Percentiles rank a stretch among this genome's conserved stretches.
Conservation (phyloP, 768 basidiomycete genomes). For the Ramaria sp. region DNA sequence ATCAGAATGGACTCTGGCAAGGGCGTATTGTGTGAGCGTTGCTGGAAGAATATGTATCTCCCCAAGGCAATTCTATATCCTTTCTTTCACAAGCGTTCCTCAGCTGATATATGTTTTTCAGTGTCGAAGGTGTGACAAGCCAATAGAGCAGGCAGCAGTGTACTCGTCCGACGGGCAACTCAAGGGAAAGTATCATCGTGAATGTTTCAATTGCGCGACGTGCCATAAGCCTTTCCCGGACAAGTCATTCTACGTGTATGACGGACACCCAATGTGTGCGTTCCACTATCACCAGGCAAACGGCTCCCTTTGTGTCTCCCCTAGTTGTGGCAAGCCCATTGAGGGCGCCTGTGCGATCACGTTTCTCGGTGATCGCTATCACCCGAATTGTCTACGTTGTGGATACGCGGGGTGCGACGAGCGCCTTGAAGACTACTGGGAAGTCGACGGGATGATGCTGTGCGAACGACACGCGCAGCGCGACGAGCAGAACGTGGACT, state of each 20-base stretch:
- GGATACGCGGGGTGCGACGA: constrained; percentile 30
- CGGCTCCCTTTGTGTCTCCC: constrained; percentile 73
- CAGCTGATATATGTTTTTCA: constrained; percentile 17
- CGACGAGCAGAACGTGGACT: background rate
- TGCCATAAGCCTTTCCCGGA: constrained; percentile 90
- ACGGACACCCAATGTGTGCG: constrained; percentile 82
- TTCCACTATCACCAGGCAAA: constrained; percentile 93
- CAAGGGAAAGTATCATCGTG: constrained; percentile 89
- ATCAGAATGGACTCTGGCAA: constrained; percentile 59
- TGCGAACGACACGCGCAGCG: constrained; percentile 67
- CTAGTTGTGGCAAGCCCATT: constrained; percentile 75
- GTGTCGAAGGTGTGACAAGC: constrained; percentile 80
- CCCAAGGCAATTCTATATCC: constrained; percentile 55
- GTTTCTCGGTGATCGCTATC: constrained; percentile 69
- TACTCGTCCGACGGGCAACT: constrained; percentile 88
- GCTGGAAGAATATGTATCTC: constrained; percentile 95
- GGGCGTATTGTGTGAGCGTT: constrained; percentile 72
- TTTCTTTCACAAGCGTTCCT: background rate
- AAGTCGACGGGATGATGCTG: constrained; percentile 73
- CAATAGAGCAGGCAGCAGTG: constrained; percentile 87
- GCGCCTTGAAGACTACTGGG: constrained; percentile 76
- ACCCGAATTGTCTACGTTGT: constrained; percentile 82
- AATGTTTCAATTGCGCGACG: constrained; percentile 80
- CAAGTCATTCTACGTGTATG: constrained; percentile 84
- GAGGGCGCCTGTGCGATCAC: constrained; percentile 91